phyloP scores from a whole-genome alignment of 1,139 yeast species.

The Yamadazyma jaroonii region DNA sequence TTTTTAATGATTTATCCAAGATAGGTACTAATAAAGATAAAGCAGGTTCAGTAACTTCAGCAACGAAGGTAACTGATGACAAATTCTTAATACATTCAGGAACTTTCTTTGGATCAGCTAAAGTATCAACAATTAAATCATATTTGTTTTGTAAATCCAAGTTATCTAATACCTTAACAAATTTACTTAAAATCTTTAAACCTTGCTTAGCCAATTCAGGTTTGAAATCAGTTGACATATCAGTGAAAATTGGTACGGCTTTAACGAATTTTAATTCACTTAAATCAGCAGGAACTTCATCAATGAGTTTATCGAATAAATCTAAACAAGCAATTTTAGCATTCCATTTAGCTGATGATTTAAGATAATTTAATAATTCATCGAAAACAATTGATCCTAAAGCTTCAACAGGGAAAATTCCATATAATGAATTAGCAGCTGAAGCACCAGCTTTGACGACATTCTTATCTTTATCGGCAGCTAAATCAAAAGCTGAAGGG shows the following conservation, averaged over 20 bases:
- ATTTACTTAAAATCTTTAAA: conserved; percentile 61
- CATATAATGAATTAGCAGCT: conserved; percentile 65
- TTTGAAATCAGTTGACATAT: conserved; percentile 90
- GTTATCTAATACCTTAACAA: conserved; percentile 83
- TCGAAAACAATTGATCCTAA: conserved; percentile 67
- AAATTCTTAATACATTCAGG: conserved; percentile 86
- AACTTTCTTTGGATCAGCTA: conserved; percentile 86
- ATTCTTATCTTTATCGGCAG: conserved; percentile 83
- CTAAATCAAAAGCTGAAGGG: conserved; percentile 56
- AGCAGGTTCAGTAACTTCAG: conserved; percentile 97
- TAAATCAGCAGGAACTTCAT: conserved; percentile 81
- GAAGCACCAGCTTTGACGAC: conserved; percentile 81
- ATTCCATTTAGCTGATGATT: conserved; percentile 92
- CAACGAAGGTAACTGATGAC: conserved; percentile 94
- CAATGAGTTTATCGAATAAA: conserved; percentile 68
- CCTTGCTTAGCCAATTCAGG: conserved; percentile 94
- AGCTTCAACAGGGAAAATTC: conserved; percentile 76
- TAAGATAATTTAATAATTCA: conserved; percentile 58
- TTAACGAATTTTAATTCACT: conserved; percentile 77
- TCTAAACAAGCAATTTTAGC: conserved; percentile 79
- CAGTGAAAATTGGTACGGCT: conserved; percentile 82
- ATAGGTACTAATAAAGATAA: conserved; percentile 88
- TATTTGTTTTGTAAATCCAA: conserved; percentile 86
- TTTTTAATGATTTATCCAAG: conserved; percentile 82
- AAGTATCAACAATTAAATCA: conserved; percentile 80